Base-by-base conservation (phyloP, 352 stramenopile species). In the Globisporangium cystogenes region DNA sequence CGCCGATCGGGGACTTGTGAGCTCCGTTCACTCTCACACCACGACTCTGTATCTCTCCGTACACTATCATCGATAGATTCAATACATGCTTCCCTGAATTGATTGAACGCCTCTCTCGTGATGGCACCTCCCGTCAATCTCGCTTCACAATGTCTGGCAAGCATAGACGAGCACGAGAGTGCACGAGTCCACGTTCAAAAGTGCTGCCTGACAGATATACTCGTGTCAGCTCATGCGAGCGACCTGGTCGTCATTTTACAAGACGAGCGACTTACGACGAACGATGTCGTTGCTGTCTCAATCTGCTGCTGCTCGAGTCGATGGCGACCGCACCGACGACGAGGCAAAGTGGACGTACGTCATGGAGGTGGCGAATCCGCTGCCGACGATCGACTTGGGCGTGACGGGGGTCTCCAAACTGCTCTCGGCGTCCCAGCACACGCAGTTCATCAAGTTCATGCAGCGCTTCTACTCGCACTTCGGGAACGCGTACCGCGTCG, bases 341-440 rank as follows among this genome's bases (percentile, higher is more conserved):
- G 29, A 21, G 1, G 33, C 31, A n/a, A 20, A 29, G 23, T 57
- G 51, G 51, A 51, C 24, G 16, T 57, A 39, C 29, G 51, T 51
- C 21, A 46, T 57, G 42, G 41, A 51, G 33, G 41, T 27, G 16
- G 41, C 41, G 29, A 15, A 57, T 36, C 16, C 42, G 11, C 41
- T 57, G 31, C 41, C 51, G 12, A 6, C 33, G 6, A 57, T 57
- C 41, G 35, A 57, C 21, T 21, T 57, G 41, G 41, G 50, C 20
- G 33, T 35, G 20, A 45, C 51, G 20, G 3, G 21, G 3, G 21
- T 31, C 15, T 42, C 41, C 27, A 55, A 45, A 6, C 16, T 49
- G 8, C 31, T 57, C 3, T 44, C 51, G 1, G 2, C 40, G 7
- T 18, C 26, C 26, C 27, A 26, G 15, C 41, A 57, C 29, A 29